Base-by-base conservation (phyloP, 495 filamentous ascomycete species). In the Lindgomyces ingoldianus region DNA sequence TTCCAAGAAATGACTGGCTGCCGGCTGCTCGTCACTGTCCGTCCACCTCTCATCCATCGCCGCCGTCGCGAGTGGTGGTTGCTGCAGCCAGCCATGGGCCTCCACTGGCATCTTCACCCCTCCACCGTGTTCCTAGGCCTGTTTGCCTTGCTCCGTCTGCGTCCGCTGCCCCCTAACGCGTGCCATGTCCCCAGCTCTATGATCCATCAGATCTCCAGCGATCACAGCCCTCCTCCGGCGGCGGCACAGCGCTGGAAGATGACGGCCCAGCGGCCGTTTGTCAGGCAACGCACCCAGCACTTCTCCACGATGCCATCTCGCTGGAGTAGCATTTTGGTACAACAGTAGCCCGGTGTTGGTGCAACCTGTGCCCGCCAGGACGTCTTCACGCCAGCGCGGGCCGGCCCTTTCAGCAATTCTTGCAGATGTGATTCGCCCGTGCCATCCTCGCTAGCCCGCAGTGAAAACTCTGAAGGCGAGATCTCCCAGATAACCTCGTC, bases 31-130 rank as follows among this genome's bases (percentile, higher is more conserved):
- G n/a, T n/a, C n/a, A n/a, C 33, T 39, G 33, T 14, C 14, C 33
- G 33, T 39, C 33, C 6, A 6, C 6, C 33, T 39, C 6, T 14
- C 33, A 39, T 39, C 14, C 33, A 39, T 39, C 33, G 14, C 33
- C 33, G 14, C 33, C 6, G 6, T 14, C 33, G 25, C 55, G 33
- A 56, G 53, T 47, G 22, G 61, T 47, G n/a, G 52, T 41, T 24
- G 48, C 27, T 60, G 56, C 57, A 61, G 63, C 63, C 63, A 66
- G 56, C 57, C 56, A 66, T 55, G 27, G 6, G 49, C 50, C 29
- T 26, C 14, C n/a, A 18, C 47, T 9, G 29, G 44, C 14, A 51
- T 62, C 36, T 36, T 21, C 55, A 47, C 44, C 21, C 44, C 45
- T 53, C 29, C 50, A 30, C 24, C 6, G 33, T 39, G 33, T 14